Conservation (phyloP, 2,329 filamentous ascomycete species). For the Macroventuria anomochaeta region DNA sequence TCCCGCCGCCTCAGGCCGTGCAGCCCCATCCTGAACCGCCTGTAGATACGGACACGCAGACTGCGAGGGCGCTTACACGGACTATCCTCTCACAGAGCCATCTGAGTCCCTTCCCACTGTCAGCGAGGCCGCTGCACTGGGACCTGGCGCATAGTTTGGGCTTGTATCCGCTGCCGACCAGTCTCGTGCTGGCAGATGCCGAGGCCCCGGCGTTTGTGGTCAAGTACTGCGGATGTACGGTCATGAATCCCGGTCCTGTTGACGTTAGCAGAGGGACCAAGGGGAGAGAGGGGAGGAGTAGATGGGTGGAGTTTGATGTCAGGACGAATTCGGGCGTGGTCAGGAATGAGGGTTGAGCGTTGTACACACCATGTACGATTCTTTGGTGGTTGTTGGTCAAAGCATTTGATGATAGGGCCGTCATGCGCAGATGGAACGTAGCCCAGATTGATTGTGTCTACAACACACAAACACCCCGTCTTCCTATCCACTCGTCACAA, state of each 20-base stretch:
- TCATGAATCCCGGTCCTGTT: slow-evolving; percentile 87
- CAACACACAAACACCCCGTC: too few relatives aligned
- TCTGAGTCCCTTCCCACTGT: slow-evolving; percentile 83
- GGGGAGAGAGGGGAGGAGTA: slow-evolving; percentile 67
- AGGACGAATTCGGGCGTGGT: slow-evolving; percentile 35
- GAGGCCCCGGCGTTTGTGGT: slow-evolving; percentile 83
- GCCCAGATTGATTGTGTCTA: too few relatives aligned
- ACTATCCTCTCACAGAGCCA: slow-evolving; percentile 91
- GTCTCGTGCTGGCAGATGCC: slow-evolving; percentile 81
- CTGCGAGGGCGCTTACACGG: slow-evolving; percentile 81
- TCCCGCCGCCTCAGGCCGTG: slow-evolving; percentile 20
- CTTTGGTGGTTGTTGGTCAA: too few relatives aligned
- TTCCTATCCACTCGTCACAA: too few relatives aligned
- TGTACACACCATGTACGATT: background rate
- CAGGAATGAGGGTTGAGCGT: slow-evolving; percentile 29
- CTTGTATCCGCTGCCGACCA: slow-evolving; percentile 86
- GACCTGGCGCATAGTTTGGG: slow-evolving; percentile 79
- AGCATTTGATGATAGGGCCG: too few relatives aligned
- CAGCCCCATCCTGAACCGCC: slow-evolving; percentile 24
- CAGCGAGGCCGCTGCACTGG: slow-evolving; percentile 84
- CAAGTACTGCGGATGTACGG: slow-evolving; percentile 93
- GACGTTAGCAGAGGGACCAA: slow-evolving; percentile 66
- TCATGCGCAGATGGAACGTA: too few relatives aligned
- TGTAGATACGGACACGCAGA: slow-evolving; percentile 47
- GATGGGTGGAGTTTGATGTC: slow-evolving; percentile 84